Percentiles rank a stretch among this genome's conserved stretches.
Conservation (phyloP, 2,329 filamentous ascomycete genomes). For the Aspergillus ustus region DNA sequence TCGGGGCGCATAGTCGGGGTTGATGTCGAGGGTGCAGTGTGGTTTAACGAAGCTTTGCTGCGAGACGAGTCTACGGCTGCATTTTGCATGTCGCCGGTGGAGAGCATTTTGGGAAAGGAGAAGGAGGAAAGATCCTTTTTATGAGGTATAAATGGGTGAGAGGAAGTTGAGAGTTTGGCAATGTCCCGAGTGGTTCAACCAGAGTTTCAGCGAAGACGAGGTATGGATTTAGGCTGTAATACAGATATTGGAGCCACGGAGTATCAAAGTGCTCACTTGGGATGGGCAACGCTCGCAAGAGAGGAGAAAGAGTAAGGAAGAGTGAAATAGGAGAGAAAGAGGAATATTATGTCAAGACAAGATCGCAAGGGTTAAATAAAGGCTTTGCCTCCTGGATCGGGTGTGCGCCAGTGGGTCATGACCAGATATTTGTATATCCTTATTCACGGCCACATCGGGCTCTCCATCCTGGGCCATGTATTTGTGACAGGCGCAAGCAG, state of each 20-base stretch:
- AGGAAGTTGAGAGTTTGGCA: constrained; percentile 20
- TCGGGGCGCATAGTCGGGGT: constrained; percentile 24
- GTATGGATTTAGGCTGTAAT: background rate
- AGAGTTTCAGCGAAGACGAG: background rate
- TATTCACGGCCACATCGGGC: constrained; percentile 3
- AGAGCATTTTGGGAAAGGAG: constrained; percentile 36
- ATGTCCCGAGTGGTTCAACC: constrained; percentile 14
- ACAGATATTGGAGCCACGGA: background rate
- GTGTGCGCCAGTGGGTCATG: constrained; percentile 12
- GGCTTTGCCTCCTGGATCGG: constrained; percentile 1
- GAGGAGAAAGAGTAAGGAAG: constrained; percentile 8
- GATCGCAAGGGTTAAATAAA: background rate
- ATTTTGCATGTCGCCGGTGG: constrained; percentile 40
- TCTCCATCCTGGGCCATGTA: constrained; percentile 6
- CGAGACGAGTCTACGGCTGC: constrained; percentile 29
- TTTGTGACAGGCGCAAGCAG: constrained; percentile 2
- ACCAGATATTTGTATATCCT: constrained; percentile 8
- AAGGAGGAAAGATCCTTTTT: background rate
- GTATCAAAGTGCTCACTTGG: background rate
- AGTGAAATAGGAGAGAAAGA: background rate
- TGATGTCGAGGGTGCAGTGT: constrained; percentile 5
- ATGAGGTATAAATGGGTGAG: background rate
- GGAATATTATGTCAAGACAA: constrained; percentile 2
- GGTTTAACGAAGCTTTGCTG: constrained; percentile 26
- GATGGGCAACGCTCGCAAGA: background rate